Evolutionary conservation across 2,329 filamentous ascomycete species (phyloP), one percentile per base, ranked within the genome.

Genomic region (Pseudogymnoascus sp.): DNA sequence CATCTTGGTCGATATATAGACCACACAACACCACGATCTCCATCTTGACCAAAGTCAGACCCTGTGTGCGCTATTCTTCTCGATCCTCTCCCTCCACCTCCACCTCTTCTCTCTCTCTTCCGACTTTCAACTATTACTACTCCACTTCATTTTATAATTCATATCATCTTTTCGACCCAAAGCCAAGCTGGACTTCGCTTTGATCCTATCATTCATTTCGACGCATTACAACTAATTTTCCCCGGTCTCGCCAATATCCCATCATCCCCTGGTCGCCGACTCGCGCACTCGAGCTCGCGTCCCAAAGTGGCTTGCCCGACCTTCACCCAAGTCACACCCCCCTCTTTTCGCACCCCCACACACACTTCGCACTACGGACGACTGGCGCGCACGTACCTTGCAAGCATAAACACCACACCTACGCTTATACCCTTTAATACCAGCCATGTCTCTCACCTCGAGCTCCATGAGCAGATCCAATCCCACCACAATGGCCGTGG

Each of bases 381-480:
- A 45, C 21, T 43, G 23, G 37, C 36, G 31, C 31, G 16, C 60
- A 37, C 60, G 60, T 62, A 43, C 31, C 60, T 62, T 28, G 23
- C 60, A 43, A 36, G 19, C 41, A 45, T 45, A 21, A 21, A 45
- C 41, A 45, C 41, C 41, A 21, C 10, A 8, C 41, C 41, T 62
- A 31, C 28, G 23, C 31, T 21, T 62, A 62, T 82, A 83, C 80
- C 85, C 51, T 31, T 60, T 60, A 87, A 88, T 88, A 85, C 84
- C 85, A 80, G 82, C 81, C 78, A 80, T 82, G 79, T 80, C 85
- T 84, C 85, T 84, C 82, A 82, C 83, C 78, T 77, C 81, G 73
- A 61, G 71, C 45, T 68, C 79, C 76, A 75, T 69, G 70, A 67
- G 66, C 67, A 73, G 70, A 72, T 65, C 72, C 63, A 73, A 74